Evolutionary conservation across 2,329 filamentous ascomycete species (phyloP), one percentile per base, ranked within the genome.

Genomic region (Ilyonectria robusta): DNA sequence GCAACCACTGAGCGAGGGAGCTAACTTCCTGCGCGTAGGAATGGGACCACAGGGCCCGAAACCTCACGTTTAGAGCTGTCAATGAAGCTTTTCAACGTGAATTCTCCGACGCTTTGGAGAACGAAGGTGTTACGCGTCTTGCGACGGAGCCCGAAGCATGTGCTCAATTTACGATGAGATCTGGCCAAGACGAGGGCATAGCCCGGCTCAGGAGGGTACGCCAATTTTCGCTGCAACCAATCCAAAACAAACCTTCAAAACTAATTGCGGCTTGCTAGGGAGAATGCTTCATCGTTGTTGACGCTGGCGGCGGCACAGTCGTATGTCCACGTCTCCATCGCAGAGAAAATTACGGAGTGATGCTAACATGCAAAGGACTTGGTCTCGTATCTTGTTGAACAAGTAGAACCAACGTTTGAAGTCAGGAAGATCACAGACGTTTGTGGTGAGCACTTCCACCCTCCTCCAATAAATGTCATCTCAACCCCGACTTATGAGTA

Each of bases 231-330:
- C 10, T 3, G 9, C 23, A 15, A 8, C 26, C 26, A 9, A 0
- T 7, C n/a, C 35, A 8, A 23, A 21, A 40, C 17, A 2, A 2
- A 11, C 1, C 31, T 31, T 26, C 31, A 7, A 58, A 23, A 8
- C 48, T 44, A 2, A 6, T 17, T n/a, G 15, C 5, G 26, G 8
- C 17, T 51, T 15, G 1, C 44, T 21, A 70, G 67, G 58, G 61
- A 17, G 53, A 70, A 50, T 62, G 60, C 23, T 70, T 70, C 50
- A 64, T 70, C 1, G 65, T 70, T 11, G 65, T 70, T 15, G 67
- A 70, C 35, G 67, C 67, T 13, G 67, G 67, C 4, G 67, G 67
- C 17, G 67, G 67, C 15, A 70, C 67, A 62, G 67, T 70, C 4
- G 67, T 70, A 48, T 44, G 67, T 51, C 13, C 9, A 19, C 6